Evolutionary conservation across 352 stramenopile species (phyloP).

Genomic region (Globisporangium mamillatum): DNA sequence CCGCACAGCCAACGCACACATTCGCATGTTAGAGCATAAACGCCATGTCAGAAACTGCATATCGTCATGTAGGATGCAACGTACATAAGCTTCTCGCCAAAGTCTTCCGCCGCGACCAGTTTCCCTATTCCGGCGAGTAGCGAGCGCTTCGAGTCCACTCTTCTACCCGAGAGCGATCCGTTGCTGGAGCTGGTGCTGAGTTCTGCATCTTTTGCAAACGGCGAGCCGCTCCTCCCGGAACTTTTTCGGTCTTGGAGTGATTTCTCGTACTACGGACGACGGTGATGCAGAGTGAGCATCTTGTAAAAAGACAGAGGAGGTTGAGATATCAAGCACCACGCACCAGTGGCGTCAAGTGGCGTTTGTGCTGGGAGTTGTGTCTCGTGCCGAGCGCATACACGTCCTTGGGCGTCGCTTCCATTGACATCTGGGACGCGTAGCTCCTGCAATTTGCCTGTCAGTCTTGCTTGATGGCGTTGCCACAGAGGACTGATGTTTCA

Average conservation of each 20-base stretch:
- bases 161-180: conserved; percentile 35
- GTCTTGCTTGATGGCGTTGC: neutral
- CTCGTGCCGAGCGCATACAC: conserved; percentile 21
- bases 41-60: no score
- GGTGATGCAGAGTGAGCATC: neutral
- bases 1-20: neutral
- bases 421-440: conserved; percentile 55
- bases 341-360: conserved; percentile 63
- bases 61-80: no score
- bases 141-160: conserved; percentile 51
- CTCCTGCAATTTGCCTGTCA: conserved; percentile 31
- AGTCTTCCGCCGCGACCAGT: conserved; percentile 54
- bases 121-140: conserved; percentile 78
- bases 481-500: no score
- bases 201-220: conserved; percentile 17
- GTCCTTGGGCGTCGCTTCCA: conserved; percentile 32
- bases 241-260: conserved; percentile 4
- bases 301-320: neutral
- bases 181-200: conserved; percentile 2
- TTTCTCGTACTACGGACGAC: conserved; percentile 29
- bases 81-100: conserved; percentile 37
- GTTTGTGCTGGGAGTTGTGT: conserved; percentile 62
- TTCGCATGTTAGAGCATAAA: neutral
- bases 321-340: neutral
- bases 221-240: neutral